A percentile compares a stretch with the other conserved stretches of the same genome.
These are phyloP conservation scores for Cadophora sp. DNA, from an alignment of 2,329 filamentous ascomycete genomes.

Conservation along the genomic window DNA sequence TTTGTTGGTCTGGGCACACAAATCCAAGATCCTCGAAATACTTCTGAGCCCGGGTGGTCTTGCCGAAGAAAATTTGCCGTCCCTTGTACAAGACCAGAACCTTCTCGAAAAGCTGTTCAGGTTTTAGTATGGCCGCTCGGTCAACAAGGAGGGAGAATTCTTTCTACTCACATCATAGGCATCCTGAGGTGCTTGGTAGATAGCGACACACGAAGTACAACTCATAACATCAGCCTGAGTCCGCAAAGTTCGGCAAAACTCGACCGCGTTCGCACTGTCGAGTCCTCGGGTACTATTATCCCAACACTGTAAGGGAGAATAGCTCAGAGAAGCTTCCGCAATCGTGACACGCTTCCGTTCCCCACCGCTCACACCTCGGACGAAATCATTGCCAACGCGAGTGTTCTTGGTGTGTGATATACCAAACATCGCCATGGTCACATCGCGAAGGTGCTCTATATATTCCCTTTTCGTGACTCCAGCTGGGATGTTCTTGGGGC, in stretches of 20 bases:
- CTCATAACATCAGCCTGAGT: slow-evolving; percentile 68
- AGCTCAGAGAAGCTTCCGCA: slow-evolving; percentile 70
- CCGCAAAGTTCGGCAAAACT: slow-evolving; percentile 72
- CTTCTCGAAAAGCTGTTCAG: slow-evolving; percentile 65
- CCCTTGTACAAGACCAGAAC: slow-evolving; percentile 71
- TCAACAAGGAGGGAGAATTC: not conserved
- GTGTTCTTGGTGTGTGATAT: slow-evolving; percentile 74
- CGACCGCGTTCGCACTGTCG: slow-evolving; percentile 74
- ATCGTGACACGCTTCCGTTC: slow-evolving; percentile 82
- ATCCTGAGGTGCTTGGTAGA: slow-evolving; percentile 74
- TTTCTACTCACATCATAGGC: slow-evolving; percentile 62
- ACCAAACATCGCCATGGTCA: slow-evolving; percentile 74
- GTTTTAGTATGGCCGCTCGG: not conserved
- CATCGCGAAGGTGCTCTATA: slow-evolving; percentile 48
- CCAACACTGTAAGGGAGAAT: slow-evolving; percentile 69
- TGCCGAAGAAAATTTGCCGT: slow-evolving; percentile 75
- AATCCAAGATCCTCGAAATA: slow-evolving; percentile 79
- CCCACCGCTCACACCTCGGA: slow-evolving; percentile 71
- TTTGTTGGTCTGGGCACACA: slow-evolving; percentile 65
- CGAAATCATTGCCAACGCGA: slow-evolving; percentile 74
- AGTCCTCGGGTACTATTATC: slow-evolving; percentile 79
- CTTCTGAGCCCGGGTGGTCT: slow-evolving; percentile 63
- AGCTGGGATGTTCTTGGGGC: slow-evolving; percentile 64
- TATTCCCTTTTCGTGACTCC: slow-evolving; percentile 66
- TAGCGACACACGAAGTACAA: slow-evolving; percentile 68